Evolutionary conservation across 257 asterid species (phyloP).

Genomic region (Nicotiana noctiflora): DNA sequence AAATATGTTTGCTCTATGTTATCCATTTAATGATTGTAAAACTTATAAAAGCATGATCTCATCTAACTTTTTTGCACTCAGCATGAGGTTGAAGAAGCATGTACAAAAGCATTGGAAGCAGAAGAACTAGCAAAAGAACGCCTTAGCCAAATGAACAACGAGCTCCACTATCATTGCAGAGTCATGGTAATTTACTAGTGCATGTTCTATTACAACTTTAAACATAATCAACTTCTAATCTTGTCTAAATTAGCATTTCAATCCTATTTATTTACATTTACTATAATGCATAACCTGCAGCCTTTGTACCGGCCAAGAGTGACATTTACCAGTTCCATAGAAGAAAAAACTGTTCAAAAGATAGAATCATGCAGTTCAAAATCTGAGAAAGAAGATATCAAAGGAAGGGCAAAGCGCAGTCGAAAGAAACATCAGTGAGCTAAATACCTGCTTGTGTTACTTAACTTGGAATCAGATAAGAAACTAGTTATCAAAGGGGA

Average conservation of each 20-base stretch:
- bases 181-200: conserved; percentile 34
- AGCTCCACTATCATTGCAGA: conserved; percentile 59
- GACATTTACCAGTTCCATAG: conserved; percentile 30
- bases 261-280: background rate
- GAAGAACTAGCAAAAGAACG: conserved; percentile 53
- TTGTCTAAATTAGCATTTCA: background rate
- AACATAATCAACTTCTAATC: background rate
- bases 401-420: background rate
- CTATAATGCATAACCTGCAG: conserved; percentile 19
- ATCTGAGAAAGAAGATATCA: background rate
- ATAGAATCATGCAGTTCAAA: background rate
- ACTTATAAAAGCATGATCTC: background rate
- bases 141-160: conserved; percentile 49
- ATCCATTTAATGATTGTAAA: background rate
- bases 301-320: conserved; percentile 54
- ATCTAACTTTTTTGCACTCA: conserved; percentile 3
- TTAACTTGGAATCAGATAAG: background rate
- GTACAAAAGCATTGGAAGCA: conserved; percentile 37
- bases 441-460: background rate
- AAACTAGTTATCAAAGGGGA: background rate
- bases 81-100: conserved; percentile 47
- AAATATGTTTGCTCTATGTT: background rate
- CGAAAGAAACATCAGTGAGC: background rate
- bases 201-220: conserved; percentile 2
- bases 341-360: conserved; percentile 16